Evolutionary conservation across 129 eudicot genomes (phyloP), one percentile per base, ranked within the genome.

Genomic region (Helianthus tuberosus): DNA sequence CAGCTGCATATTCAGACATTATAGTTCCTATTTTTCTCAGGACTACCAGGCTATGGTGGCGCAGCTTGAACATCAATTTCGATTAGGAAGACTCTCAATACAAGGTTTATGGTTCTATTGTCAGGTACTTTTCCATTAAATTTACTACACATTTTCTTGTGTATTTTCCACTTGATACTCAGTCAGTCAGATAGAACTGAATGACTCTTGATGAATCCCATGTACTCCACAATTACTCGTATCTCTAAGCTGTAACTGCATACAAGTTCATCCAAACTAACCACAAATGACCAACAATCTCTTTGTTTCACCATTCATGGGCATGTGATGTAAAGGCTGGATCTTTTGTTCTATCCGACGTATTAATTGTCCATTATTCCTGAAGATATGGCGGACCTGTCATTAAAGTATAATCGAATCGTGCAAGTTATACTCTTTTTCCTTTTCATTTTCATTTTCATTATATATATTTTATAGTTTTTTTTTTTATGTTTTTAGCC

Each of bases 41-140:
- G 98, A 94, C 85, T 91, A 94, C 83, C 97, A 94, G 74, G 97
- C 97, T 62, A 94, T 94, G 98, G 98, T 94, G 81, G 98, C 97
- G 69, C 98, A 94, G 73, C 96, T 94, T 81, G 98, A 94, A 68
- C 98, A 94, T 87, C 98, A 94, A 54, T 94, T 94, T 81, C 91
- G 96, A 64, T 78, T 88, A 48, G 88, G 97, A 74, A 85, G 89
- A 84, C 93, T 94, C 71, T 94, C 98, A 38, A 77, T 94, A 73
- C 97, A 94, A 86, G 98, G 98, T 79, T 76, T 94, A 72, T 90
- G 97, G 98, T 94, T 94, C 80, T 90, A 94, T 69, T 94, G 98
- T 75, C 98, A 94, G 98, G 98, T 88, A 69, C 47, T 63, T 35
- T 44, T 72, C 23, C 52, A 23, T 52, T 49, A 44, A 61, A 6